A percentile compares a stretch with the other conserved stretches of the same genome.
Conservation (phyloP, 1,284 basidiomycete species). For the Vanrija sp. region DNA sequence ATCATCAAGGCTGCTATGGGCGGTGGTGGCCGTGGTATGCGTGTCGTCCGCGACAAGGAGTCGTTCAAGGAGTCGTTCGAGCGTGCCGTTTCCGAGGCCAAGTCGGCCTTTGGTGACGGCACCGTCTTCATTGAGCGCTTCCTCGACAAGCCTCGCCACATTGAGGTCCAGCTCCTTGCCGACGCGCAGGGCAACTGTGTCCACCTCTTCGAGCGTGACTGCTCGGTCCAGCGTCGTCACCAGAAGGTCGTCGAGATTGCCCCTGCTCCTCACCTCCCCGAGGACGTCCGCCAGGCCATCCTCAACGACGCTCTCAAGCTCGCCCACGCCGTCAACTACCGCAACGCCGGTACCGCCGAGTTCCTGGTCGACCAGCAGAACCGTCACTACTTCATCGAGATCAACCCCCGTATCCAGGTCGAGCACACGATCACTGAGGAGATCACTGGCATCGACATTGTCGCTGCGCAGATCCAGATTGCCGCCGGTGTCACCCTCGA, state of each 20-base stretch:
- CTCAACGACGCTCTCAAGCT: slow-evolving; percentile 89
- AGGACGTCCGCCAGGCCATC: slow-evolving; percentile 84
- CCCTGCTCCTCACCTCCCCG: slow-evolving; percentile 88
- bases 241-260: slow-evolving; percentile 99
- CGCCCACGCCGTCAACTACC: slow-evolving; percentile 85
- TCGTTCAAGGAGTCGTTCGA: slow-evolving; percentile 88
- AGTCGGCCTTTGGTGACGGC: slow-evolving; percentile 93
- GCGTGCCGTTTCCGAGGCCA: slow-evolving; percentile 91
- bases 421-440: slow-evolving; percentile 99
- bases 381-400: slow-evolving; percentile 98
- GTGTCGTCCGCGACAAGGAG: slow-evolving; percentile 87
- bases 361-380: slow-evolving; percentile 94
- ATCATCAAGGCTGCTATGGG: slow-evolving; percentile 99
- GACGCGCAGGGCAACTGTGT: slow-evolving; percentile 89
- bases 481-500: slow-evolving; percentile 93
- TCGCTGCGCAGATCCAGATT: slow-evolving; percentile 97
- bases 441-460: slow-evolving; percentile 97
- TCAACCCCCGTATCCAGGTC: slow-evolving; percentile 96
- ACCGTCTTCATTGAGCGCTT: slow-evolving; percentile 99
- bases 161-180: slow-evolving; percentile 93
- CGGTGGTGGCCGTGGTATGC: slow-evolving; percentile 97
- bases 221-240: slow-evolving; percentile 94
- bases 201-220: slow-evolving; percentile 97
- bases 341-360: slow-evolving; percentile 95
- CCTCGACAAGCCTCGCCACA: slow-evolving; percentile 92